Conservation (phyloP, 805 yeast species). For the Pichia scutulata region DNA sequence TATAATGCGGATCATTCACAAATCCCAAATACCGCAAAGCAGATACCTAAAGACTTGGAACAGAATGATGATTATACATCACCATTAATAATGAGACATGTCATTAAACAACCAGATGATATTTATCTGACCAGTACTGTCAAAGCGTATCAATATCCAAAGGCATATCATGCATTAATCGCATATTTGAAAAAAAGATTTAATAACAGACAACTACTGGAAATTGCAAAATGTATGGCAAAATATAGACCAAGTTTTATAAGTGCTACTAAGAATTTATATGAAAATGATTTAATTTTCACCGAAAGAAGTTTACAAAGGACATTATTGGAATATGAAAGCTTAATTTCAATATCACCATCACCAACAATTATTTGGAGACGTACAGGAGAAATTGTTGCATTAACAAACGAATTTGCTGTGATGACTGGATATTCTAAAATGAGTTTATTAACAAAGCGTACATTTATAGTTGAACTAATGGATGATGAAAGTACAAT, state of each 20-base stretch:
- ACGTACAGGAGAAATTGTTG: constrained; percentile 78
- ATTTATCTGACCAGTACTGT: constrained; percentile 34
- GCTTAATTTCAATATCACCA: constrained; percentile 49
- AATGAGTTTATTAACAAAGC: constrained; percentile 47
- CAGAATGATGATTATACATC: constrained; percentile 42
- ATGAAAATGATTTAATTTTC: constrained; percentile 61
- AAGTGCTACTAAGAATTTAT: constrained; percentile 64
- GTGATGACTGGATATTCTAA: constrained; percentile 58
- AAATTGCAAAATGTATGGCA: constrained; percentile 51
- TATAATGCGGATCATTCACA: constrained; percentile 44
- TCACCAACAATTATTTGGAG: constrained; percentile 83
- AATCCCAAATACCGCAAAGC: constrained; percentile 43
- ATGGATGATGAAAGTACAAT: constrained; percentile 76
- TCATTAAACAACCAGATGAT: constrained; percentile 46
- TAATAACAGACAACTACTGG: constrained; percentile 29
- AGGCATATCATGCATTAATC: constrained; percentile 54
- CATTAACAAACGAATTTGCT: constrained; percentile 67
- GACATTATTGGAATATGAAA: constrained; percentile 49
- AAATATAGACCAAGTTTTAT: constrained; percentile 70
- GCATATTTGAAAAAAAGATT: constrained; percentile 47
- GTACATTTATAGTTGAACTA: constrained; percentile 68
- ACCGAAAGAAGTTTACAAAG: constrained; percentile 54
- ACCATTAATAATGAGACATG: constrained; percentile 49
- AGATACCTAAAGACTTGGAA: constrained; percentile 32
- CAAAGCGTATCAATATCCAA: constrained; percentile 53